A percentile compares a stretch with the other conserved stretches of the same genome.
These are phyloP conservation scores for Withania somnifera DNA, from an alignment of 305 asterid genomes.

Conservation along the genomic window DNA sequence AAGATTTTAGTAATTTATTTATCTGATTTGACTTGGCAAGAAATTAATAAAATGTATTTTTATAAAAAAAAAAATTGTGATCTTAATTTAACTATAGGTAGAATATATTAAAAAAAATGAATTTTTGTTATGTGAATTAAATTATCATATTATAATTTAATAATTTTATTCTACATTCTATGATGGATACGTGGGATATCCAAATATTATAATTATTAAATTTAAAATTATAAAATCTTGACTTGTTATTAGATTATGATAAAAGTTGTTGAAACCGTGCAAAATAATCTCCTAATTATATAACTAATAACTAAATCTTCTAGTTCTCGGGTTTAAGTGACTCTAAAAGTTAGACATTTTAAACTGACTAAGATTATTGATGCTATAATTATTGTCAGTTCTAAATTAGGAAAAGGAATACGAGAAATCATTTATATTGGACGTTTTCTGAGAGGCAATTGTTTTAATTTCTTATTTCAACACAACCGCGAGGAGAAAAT, in stretches of 20 bases:
- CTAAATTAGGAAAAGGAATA: not conserved
- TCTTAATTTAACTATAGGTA: too few species aligned
- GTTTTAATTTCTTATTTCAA: not conserved
- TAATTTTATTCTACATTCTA: too few species aligned
- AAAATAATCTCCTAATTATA: not conserved
- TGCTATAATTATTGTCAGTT: not conserved
- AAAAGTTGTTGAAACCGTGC: not conserved
- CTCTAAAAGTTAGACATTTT: not conserved
- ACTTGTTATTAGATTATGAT: not conserved
- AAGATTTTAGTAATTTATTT: not conserved
- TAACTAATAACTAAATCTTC: not conserved
- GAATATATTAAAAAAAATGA: too few species aligned
- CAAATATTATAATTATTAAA: too few species aligned
- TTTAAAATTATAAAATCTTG: too few species aligned
- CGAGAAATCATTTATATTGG: not conserved
- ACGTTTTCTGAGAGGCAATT: not conserved
- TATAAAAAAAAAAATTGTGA: too few species aligned
- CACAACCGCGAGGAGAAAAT: not conserved
- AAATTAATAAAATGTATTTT: too few species aligned
- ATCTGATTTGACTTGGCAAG: too few species aligned
- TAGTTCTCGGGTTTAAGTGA: not conserved
- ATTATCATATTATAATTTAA: too few species aligned
- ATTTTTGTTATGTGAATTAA: too few species aligned
- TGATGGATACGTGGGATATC: too few species aligned
- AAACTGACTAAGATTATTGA: not conserved